Conservation (phyloP, 208 protist genomes). For the Leishmania amazonensis region DNA sequence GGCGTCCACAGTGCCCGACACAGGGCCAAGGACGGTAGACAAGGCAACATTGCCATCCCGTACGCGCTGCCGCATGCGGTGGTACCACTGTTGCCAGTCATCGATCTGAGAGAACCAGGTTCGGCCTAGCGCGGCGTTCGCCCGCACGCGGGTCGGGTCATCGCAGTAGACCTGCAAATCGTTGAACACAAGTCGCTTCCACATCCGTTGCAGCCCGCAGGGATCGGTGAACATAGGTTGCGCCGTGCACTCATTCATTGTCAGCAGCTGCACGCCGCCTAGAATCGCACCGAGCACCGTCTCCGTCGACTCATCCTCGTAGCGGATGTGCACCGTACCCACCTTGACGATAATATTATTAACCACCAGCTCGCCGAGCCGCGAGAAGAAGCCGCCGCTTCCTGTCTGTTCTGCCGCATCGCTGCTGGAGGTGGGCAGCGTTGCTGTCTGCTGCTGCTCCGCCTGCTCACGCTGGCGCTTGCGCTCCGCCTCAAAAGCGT, state of each 20-base stretch:
- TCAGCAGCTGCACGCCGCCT: conserved; percentile 74
- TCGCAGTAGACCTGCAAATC: conserved; percentile 90
- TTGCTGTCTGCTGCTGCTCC: conserved; percentile 19
- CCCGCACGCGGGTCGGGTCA: conserved; percentile 43
- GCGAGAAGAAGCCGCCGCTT: conserved; percentile 62
- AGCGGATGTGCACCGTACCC: conserved; percentile 82
- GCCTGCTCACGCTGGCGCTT: conserved; percentile 43
- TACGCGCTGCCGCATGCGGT: conserved; percentile 74
- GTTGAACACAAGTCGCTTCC: conserved; percentile 74
- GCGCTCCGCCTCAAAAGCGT: conserved; percentile 76
- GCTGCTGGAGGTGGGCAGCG: background rate
- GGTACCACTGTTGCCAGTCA: conserved; percentile 72
- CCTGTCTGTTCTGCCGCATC: background rate
- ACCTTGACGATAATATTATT: conserved; percentile 91
- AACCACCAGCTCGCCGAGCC: conserved; percentile 79
- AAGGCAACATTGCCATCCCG: conserved; percentile 52
- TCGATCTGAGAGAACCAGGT: conserved; percentile 51
- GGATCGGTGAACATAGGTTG: conserved; percentile 81
- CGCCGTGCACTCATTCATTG: conserved; percentile 67
- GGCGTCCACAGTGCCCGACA: conserved; percentile 65
- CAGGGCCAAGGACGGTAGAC: conserved; percentile 83
- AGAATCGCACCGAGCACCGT: conserved; percentile 77
- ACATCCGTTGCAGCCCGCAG: conserved; percentile 46
- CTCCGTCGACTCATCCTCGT: conserved; percentile 68
- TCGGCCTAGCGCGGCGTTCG: conserved; percentile 24